A percentile compares a stretch with the other conserved stretches of the same genome.
phyloP scores from a whole-genome alignment of 2,329 filamentous ascomycete genomes.

The Triangularia setosa region DNA sequence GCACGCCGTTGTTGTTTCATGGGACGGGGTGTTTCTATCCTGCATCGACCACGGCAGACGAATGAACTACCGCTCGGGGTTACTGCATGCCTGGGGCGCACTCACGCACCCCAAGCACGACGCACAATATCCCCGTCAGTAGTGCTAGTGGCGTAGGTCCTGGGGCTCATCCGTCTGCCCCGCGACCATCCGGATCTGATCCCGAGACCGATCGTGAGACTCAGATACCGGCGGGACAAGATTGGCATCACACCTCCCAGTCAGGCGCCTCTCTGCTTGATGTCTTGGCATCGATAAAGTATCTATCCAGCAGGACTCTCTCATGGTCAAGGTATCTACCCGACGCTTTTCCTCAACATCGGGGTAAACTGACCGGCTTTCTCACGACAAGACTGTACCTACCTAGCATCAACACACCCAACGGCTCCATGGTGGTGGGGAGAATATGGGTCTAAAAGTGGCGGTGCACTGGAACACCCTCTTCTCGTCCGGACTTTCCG shows the following conservation, averaged over 20 bases:
- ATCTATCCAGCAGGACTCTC: no score
- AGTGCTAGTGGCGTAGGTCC: neutral
- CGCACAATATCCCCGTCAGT: neutral
- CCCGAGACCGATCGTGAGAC: constrained; percentile 17
- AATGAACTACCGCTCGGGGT: constrained; percentile 3
- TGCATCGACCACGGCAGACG: neutral
- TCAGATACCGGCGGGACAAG: neutral
- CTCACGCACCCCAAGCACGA: constrained; percentile 9
- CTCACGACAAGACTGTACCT: neutral
- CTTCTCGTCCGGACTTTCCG: no score
- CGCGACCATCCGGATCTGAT: constrained; percentile 10
- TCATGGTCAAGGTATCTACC: neutral
- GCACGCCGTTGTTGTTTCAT: constrained; percentile 4
- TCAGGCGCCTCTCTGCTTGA: neutral
- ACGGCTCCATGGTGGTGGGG: neutral
- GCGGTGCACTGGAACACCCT: neutral
- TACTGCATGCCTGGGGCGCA: constrained; percentile 13
- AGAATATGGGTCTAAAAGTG: neutral
- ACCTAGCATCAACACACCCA: neutral
- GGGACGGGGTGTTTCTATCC: neutral
- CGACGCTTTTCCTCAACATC: neutral
- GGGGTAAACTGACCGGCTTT: neutral
- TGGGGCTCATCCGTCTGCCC: constrained; percentile 4
- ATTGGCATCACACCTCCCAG: neutral
- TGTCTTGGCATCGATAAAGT: neutral